Base-by-base conservation (phyloP, 345 rosid genomes). In the Populus tremula region DNA sequence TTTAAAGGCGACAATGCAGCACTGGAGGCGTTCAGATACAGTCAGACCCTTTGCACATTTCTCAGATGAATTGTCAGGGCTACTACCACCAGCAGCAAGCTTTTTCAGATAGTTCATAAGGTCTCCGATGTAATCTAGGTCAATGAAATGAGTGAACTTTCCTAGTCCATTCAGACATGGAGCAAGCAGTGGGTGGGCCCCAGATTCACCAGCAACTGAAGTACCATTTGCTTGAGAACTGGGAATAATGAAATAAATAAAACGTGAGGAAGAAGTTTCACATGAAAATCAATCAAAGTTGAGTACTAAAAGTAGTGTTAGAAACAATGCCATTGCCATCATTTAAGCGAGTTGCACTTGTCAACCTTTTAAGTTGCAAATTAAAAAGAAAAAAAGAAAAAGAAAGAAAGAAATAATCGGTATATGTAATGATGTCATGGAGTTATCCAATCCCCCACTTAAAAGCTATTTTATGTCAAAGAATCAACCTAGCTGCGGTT, bases 1-100 rank as follows among this genome's bases (percentile, higher is more conserved):
- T 89, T 87, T 93, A 85, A 93, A 96, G 71, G 97, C 99, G 80
- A 92, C 90, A 79, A 93, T 89, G 86, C 99, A 96, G 87, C 98
- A 96, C 45, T 85, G 84, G 36, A 96, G 90, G 74, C 95, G 89
- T 80, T 95, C 97, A 18, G 97, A 85, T 7, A 93, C 90, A 67
- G 87, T 89, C 87, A 91, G 79, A 69, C 25, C 69, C 53, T 79
- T 80, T 3, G 73, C 65, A 7, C 79, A 75, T 81, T 87, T 92
- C 81, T 82, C 84, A 67, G 83, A 76, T 18, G 87, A 27, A 77
- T 74, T 67, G 66, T 82, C 82, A 45, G 78, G 72, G 71, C 43
- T 50, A 83, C 85, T 81, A 79, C 86, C 84, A 70, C 89, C 85
- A 65, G 89, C 81, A 73, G 97, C 98, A 80, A 93, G 97, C 88